Evolutionary conservation across 768 basidiomycete species (phyloP).

Genomic region (Mycena maculata): DNA sequence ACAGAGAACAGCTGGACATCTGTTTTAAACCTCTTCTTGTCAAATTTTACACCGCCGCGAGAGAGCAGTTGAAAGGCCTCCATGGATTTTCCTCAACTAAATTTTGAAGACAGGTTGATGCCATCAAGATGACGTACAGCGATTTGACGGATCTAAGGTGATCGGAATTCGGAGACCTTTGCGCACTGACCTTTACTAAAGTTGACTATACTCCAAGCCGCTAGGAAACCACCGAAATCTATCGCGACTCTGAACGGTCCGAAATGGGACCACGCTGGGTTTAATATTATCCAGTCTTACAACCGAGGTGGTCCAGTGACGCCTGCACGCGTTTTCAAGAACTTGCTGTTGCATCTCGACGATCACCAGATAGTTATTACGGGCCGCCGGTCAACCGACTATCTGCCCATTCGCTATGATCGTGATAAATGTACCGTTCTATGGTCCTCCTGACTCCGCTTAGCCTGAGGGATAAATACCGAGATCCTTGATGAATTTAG

Average conservation of each 20-base stretch:
- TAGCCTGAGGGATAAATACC: conserved; percentile 3
- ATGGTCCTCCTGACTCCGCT: conserved; percentile 13
- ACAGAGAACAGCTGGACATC: conserved; percentile 82
- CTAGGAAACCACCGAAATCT: no score
- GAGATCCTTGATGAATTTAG: neutral
- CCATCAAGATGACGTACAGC: no score
- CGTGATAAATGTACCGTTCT: neutral
- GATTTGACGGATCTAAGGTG: no score
- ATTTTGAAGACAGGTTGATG: conserved; percentile 6
- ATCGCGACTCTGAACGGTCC: no score
- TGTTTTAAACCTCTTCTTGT: conserved; percentile 77
- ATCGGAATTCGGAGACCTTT: no score
- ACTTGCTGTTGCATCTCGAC: neutral
- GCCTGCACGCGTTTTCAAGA: neutral
- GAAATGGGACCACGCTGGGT: no score
- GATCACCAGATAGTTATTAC: conserved; percentile 13
- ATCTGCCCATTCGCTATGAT: conserved; percentile 24
- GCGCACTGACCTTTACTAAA: no score
- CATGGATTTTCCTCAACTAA: conserved; percentile 59
- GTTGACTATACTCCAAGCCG: no score
- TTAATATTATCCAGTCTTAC: no score
- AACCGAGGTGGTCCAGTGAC: no score
- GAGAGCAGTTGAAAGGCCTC: conserved; percentile 93
- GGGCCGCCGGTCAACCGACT: conserved; percentile 20
- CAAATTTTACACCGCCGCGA: conserved; percentile 84